phyloP scores from a whole-genome alignment of 495 filamentous ascomycete species.

The Penicillium angulare region DNA sequence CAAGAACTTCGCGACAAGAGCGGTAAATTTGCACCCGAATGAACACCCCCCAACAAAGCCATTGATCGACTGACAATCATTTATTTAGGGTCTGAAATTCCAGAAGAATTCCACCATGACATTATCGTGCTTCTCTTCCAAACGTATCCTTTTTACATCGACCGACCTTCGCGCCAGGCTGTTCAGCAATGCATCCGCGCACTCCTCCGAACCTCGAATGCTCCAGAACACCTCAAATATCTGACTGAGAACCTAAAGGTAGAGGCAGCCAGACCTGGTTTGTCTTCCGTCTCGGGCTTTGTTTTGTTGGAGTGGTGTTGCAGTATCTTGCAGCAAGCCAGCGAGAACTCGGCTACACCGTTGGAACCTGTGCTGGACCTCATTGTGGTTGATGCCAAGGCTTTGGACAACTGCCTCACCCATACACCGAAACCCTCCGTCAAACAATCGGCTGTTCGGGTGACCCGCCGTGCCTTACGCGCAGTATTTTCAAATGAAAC shows the following conservation, averaged over 20 bases:
- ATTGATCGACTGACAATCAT: constrained; percentile 9
- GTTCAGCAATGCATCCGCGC: constrained; percentile 72
- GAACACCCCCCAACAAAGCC: neutral
- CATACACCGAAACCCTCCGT: constrained; percentile 56
- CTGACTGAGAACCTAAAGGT: constrained; percentile 55
- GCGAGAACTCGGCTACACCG: constrained; percentile 53
- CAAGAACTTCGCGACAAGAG: constrained; percentile 49
- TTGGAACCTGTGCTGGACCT: constrained; percentile 64
- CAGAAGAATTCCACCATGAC: constrained; percentile 32
- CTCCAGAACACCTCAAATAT: constrained; percentile 52
- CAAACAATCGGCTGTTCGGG: constrained; percentile 63
- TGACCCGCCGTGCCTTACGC: constrained; percentile 71
- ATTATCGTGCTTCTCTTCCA: constrained; percentile 72
- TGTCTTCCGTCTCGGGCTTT: constrained; percentile 78
- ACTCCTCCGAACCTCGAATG: constrained; percentile 54
- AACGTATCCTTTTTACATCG: constrained; percentile 84
- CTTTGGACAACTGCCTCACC: constrained; percentile 73
- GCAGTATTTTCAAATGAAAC: constrained; percentile 60
- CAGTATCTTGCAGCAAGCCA: constrained; percentile 62
- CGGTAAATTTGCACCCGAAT: constrained; percentile 26
- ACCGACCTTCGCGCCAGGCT: constrained; percentile 77
- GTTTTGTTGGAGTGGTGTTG: constrained; percentile 91
- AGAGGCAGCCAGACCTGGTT: constrained; percentile 70
- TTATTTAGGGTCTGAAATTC: constrained; percentile 31
- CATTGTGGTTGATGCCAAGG: constrained; percentile 59